Evolutionary conservation across 352 stramenopile genomes (phyloP).

Genomic region (Phytophthora aleatoria): DNA sequence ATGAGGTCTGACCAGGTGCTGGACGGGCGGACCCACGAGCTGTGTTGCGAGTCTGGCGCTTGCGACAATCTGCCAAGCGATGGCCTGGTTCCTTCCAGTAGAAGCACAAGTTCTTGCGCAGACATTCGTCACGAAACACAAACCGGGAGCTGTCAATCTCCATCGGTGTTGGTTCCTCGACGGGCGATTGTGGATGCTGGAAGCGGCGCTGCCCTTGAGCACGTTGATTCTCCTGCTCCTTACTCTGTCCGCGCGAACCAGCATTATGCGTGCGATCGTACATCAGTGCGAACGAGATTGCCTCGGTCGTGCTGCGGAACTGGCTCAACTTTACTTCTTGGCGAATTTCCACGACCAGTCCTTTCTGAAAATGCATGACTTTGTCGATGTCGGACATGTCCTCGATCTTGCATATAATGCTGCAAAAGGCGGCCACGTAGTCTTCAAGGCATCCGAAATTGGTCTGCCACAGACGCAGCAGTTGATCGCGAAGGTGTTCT

Average conservation of each 20-base stretch:
- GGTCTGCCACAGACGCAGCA: conserved; percentile 5
- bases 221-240: neutral
- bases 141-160: conserved; percentile 3
- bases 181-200: neutral
- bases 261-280: conserved; percentile 8
- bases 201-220: conserved; percentile 1
- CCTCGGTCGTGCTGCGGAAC: conserved; percentile 7
- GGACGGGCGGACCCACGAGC: neutral
- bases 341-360: conserved; percentile 9
- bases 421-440: conserved; percentile 5
- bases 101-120: neutral
- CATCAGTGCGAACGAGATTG: conserved; percentile 15
- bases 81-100: conserved; percentile 13
- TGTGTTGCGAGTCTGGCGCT: conserved; percentile 2
- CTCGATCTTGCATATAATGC: conserved; percentile 19
- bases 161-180: conserved; percentile 3
- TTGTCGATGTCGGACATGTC: conserved; percentile 15
- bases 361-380: conserved; percentile 21
- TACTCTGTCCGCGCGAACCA: neutral
- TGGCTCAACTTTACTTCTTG: conserved; percentile 20
- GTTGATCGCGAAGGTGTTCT: conserved; percentile 10
- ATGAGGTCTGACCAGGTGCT: neutral
- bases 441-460: conserved; percentile 2
- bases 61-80: neutral
- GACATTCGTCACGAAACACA: conserved; percentile 3